Base-by-base conservation (phyloP, 352 stramenopile species). In the Blastocystis sp. region DNA sequence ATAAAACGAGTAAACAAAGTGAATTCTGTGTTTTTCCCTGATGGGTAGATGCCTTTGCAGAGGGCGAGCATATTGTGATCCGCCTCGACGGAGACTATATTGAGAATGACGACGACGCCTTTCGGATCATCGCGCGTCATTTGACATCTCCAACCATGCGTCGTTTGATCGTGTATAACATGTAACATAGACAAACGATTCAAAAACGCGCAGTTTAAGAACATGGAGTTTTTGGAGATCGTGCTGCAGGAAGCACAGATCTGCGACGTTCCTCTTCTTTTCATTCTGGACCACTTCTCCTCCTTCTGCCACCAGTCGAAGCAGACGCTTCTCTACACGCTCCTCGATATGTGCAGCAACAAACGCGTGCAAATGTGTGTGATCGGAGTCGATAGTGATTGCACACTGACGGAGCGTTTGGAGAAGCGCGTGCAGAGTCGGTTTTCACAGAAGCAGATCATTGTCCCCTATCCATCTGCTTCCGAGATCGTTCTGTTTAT, bases 241-340 rank as follows among this genome's bases (percentile, higher is more conserved):
- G 64, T 76, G 9, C 64, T 84, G 11, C 51, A 84, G 42, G 71
- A 84, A 40, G 44, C 71, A 14, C 51, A 65, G 32, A 71, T 84
- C 32, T 84, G 71, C 56, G 27, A 53, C 27, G 51, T 71, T 0
- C 71, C 71, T 49, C 27, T 84, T 6, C 36, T 84, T 32, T 51
- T 84, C n/a, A 40, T 84, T 9, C 42, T 84, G 56, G 29, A 73
- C 32, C 51, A 84, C 24, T 84, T 84, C 34, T 71, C 71, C 42
- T 34, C 71, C 27, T 84, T 84, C 56, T 84, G 71, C 56, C 51
- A 84, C 29, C 51, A 54, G 27, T 48, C 32, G n/a, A 84, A 84
- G 34, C 71, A 84, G 44, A 84, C 71, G 4, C 56, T 84, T 16
- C 56, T 84, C n/a, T 84, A 84, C 42, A 71, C 71, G 4, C 34